Evolutionary conservation across 352 stramenopile species (phyloP), one percentile per base, ranked within the genome.

Genomic region (Poterioochromonas sp.): DNA sequence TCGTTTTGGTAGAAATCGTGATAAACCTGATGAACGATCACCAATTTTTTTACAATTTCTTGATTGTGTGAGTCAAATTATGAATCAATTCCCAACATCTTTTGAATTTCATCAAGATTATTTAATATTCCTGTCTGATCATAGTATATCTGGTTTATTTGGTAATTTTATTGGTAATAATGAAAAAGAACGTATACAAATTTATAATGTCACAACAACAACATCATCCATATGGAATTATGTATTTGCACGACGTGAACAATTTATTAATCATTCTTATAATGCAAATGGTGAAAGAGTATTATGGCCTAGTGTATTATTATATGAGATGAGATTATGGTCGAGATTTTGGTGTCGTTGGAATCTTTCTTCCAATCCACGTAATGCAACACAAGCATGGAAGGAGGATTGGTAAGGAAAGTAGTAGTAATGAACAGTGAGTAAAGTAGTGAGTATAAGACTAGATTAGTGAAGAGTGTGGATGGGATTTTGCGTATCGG

Each of bases 41-140:
- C 90, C 90, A 0, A 86, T 95, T 60, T 94, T 94, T 65, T 78
- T 94, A 18, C 90, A 94, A 80, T 95, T 94, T 79, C 79, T 95
- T 3, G 90, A 95, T 80, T 91, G 86, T 49, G 86, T 94, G 0
- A 93, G 87, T 87, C 90, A 95, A 76, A 77, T 95, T 0, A 82
- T 84, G 69, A 84, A 85, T 0, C 84, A 92, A 79, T 93, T 88
- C 58, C 90, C 90, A 26, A 92, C 86, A 18, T 85, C 88, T 77
- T 94, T 94, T 77, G 88, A 94, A 77, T 94, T 95, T 80, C 92
- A 88, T 41, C 80, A 83, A 8, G 74, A 82, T 34, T 82, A 94
- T 70, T 83, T 94, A 0, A 81, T 90, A 73, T 71, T 82, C 0
- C 85, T 94, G 29, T 87, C 86, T 0, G 87, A 94, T 53, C 84